These are phyloP conservation scores for Xylogone sp. DNA, from an alignment of 2,329 filamentous ascomycete genomes.

Conservation along the genomic window DNA sequence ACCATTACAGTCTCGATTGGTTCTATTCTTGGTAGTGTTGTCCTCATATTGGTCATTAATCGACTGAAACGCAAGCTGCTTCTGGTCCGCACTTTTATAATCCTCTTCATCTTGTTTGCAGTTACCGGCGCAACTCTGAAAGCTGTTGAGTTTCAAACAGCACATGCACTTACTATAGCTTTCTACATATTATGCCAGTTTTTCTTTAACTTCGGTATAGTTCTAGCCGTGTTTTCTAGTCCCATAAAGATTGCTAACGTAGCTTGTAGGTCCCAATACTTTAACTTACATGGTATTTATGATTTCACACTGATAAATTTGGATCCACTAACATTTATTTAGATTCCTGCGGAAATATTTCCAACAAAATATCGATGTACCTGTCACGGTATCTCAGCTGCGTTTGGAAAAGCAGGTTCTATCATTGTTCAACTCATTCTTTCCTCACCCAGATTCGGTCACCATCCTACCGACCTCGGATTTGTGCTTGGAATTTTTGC, in stretches of 20 bases:
- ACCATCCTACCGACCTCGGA: slow-evolving; percentile 1
- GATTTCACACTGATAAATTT: background rate
- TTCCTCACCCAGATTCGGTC: slow-evolving; percentile 2
- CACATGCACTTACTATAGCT: slow-evolving; percentile 10
- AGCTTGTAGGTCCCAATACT: slow-evolving; percentile 48
- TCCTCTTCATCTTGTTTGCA: slow-evolving; percentile 38
- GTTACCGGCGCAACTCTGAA: slow-evolving; percentile 30
- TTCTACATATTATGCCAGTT: slow-evolving; percentile 18
- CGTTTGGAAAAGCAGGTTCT: slow-evolving; percentile 55
- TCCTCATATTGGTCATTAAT: slow-evolving; percentile 13
- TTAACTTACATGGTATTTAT: slow-evolving; percentile 58
- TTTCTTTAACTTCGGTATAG: slow-evolving; percentile 18
- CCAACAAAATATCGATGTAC: slow-evolving; percentile 60
- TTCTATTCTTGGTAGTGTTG: slow-evolving; percentile 10
- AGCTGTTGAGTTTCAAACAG: slow-evolving; percentile 1
- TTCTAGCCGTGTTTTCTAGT: background rate
- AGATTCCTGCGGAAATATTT: slow-evolving; percentile 56
- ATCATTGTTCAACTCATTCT: slow-evolving; percentile 29
- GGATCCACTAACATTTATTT: background rate
- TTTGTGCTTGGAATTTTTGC: slow-evolving; percentile 9
- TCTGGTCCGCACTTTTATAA: slow-evolving; percentile 24
- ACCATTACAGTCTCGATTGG: slow-evolving; percentile 17
- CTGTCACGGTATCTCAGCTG: slow-evolving; percentile 59
- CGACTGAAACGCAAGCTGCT: slow-evolving; percentile 10
- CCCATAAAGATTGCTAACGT: background rate